Conservation (phyloP, 2,329 filamentous ascomycete genomes). For the Penicillium sclerotigenum region DNA sequence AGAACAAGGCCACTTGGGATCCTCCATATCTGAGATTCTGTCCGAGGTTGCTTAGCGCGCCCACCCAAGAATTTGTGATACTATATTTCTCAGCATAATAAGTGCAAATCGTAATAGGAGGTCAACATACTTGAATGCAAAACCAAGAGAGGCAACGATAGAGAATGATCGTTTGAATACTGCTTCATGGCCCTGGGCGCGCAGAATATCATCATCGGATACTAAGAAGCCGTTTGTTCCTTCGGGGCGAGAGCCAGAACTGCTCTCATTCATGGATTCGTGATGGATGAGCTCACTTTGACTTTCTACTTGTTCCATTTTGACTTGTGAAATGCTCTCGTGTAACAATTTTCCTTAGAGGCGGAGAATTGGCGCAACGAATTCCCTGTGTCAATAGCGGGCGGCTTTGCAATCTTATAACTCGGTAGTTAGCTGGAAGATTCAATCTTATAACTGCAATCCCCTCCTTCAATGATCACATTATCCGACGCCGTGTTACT, state of each 20-base stretch:
- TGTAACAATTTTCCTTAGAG: neutral
- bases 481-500: neutral
- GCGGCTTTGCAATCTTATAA: neutral
- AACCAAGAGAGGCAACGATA: constrained; percentile 22
- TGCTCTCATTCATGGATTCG: neutral
- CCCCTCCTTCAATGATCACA: neutral
- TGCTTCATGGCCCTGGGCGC: neutral
- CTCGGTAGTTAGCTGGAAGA: neutral
- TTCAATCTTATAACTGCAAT: neutral
- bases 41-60: constrained; percentile 24
- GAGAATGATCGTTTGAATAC: constrained; percentile 21
- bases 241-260: neutral
- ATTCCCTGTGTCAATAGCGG: neutral
- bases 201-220: constrained; percentile 2
- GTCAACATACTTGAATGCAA: constrained; percentile 24
- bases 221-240: neutral
- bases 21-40: constrained; percentile 25
- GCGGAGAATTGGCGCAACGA: neutral
- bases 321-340: neutral
- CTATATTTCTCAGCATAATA: constrained; percentile 1
- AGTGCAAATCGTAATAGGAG: neutral
- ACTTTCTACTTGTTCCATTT: neutral
- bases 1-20: constrained; percentile 22
- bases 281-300: neutral
- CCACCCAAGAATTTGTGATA: constrained; percentile 26